Evolutionary conservation across 805 yeast species (phyloP), one percentile per base, ranked within the genome.

Genomic region (Schizosaccharomyces lindneri): DNA sequence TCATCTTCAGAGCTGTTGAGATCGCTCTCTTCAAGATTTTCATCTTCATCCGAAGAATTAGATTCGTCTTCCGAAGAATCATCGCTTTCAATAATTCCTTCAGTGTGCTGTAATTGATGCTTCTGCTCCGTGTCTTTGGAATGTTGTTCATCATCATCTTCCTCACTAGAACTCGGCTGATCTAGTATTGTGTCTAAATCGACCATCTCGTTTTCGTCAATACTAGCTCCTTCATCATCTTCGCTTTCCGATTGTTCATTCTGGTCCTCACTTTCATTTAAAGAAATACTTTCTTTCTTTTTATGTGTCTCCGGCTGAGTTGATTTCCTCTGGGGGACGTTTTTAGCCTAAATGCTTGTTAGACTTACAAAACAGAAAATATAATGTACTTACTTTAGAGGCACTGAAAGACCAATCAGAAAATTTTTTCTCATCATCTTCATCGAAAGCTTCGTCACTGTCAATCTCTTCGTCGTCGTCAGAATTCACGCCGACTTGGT

Each of bases 361-460:
- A 64, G 68, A 59, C 61, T 48, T 19, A 24, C 15, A 24, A 2
- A 17, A 11, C 31, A 24, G 13, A 13, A 13, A 24, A 17, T 15
- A 29, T 24, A 32, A 32, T 9, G 9, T 21, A 21, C 24, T 9
- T 24, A 46, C 51, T 17, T 24, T 46, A 17, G 61, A 59, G 2
- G 62, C 48, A 43, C 64, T 29, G 59, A 63, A 62, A 17, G 64
- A 43, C 63, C 64, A 62, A 27, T 64, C 64, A 3, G 63, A 61
- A 39, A 61, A 61, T 13, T 48, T 46, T 19, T 61, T 62, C 36
- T 64, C 65, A 43, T 39, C 62, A 11, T 48, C 62, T 13, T 43
- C 55, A 43, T 62, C 65, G 17, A 46, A 59, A 11, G 95, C 95
- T 66, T 85, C 95, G 70, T 88, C 96, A 0, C 95, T 86, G 66